A percentile compares a stretch with the other conserved stretches of the same genome.
phyloP scores from a whole-genome alignment of 306 rosid species.

The Cicer pinnatifidum region DNA sequence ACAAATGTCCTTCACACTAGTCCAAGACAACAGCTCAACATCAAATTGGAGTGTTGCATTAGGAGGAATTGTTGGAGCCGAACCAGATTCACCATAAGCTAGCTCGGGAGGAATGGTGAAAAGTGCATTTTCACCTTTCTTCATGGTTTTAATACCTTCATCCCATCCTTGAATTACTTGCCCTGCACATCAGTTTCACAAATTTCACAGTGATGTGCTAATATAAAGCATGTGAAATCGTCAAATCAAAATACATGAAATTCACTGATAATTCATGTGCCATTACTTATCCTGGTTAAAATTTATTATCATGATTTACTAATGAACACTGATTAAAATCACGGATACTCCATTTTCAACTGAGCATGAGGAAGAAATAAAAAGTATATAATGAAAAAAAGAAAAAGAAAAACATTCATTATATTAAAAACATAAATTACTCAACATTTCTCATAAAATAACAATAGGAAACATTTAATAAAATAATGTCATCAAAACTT shows the following conservation, averaged over 20 bases:
- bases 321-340: background rate
- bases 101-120: conserved; percentile 86
- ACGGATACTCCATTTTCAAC: background rate
- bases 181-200: conserved; percentile 50
- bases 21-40: conserved; percentile 90
- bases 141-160: conserved; percentile 87
- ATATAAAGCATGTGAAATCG: background rate
- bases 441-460: background rate
- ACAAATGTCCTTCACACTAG: conserved; percentile 78
- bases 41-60: conserved; percentile 85
- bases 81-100: conserved; percentile 86
- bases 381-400: background rate
- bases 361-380: background rate
- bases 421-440: conserved; percentile 6
- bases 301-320: background rate
- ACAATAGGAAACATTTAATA: background rate
- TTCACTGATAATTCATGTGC: background rate
- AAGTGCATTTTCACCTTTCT: conserved; percentile 81
- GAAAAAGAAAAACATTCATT: background rate
- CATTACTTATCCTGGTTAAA: background rate
- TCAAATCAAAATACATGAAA: background rate
- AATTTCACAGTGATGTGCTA: background rate
- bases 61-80: conserved; percentile 91
- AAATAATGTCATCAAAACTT: background rate
- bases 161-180: conserved; percentile 98